Conservation (phyloP, 2,329 filamentous ascomycete genomes). For the Apiospora saccharicola region DNA sequence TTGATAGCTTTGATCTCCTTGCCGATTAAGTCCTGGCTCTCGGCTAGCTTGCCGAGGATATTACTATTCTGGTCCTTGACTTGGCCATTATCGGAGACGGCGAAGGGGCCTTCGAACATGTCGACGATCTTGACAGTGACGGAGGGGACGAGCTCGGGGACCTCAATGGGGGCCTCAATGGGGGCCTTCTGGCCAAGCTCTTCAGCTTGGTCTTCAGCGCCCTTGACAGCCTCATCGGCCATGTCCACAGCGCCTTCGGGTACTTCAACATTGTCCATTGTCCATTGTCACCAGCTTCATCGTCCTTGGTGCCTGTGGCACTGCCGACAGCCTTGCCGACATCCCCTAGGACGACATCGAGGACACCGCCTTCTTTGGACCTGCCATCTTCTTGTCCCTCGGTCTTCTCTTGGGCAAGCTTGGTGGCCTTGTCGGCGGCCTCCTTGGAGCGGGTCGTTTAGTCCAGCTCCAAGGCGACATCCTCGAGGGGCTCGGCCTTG, state of each 20-base stretch:
- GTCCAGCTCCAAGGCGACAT: conserved; percentile 38
- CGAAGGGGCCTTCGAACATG: conserved; percentile 47
- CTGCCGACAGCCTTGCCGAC: conserved; percentile 33
- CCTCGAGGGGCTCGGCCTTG: conserved; percentile 43
- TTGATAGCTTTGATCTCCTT: conserved; percentile 48
- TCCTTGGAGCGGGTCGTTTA: conserved; percentile 41
- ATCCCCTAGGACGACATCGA: conserved; percentile 34
- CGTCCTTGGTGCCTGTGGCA: conserved; percentile 34
- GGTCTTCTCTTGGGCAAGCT: conserved; percentile 20
- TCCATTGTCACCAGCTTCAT: conserved; percentile 33
- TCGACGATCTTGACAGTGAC: conserved; percentile 42
- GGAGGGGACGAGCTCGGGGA: too few species aligned
- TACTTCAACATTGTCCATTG: conserved; percentile 36
- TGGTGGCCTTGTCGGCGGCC: conserved; percentile 15
- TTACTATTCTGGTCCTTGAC: conserved; percentile 51
- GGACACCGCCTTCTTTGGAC: conserved; percentile 27
- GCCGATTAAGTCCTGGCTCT: too few species aligned
- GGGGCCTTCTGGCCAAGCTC: conserved; percentile 35
- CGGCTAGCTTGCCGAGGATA: too few species aligned
- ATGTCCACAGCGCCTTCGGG: conserved; percentile 33
- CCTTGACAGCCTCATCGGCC: conserved; percentile 40
- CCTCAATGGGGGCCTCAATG: too few species aligned
- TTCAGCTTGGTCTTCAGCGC: conserved; percentile 21
- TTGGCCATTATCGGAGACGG: conserved; percentile 55
- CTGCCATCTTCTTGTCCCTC: conserved; percentile 20